These are phyloP conservation scores for Stevia rebaudiana DNA, from an alignment of 140 eudicot species.

Conservation along the genomic window DNA sequence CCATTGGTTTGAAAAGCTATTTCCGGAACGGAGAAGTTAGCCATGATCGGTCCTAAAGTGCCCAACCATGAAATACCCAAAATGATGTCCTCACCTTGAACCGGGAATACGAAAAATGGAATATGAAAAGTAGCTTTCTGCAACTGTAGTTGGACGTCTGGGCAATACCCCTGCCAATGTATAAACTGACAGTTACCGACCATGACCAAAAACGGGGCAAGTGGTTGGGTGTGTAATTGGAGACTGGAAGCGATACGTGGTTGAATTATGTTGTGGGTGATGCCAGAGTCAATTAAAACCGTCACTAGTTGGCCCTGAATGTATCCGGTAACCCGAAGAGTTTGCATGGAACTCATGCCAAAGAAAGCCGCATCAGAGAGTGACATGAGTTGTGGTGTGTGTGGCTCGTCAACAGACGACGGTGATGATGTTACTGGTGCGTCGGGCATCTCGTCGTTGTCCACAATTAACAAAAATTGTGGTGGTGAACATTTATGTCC, in stretches of 20 bases:
- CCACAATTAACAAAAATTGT: neutral
- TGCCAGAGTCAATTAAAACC: neutral
- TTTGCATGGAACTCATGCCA: neutral
- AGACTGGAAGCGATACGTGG: neutral
- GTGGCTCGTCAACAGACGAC: too few relatives aligned
- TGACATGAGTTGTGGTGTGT: neutral
- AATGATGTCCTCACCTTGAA: too few relatives aligned
- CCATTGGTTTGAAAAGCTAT: too few relatives aligned
- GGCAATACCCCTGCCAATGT: neutral
- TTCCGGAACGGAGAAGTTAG: too few relatives aligned
- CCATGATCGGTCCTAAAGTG: too few relatives aligned
- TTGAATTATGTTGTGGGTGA: slow-evolving; percentile 1
- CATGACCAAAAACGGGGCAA: neutral
- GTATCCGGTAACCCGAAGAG: neutral
- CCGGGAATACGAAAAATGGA: neutral
- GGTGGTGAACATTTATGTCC: neutral
- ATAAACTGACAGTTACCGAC: neutral
- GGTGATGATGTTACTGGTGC: too few relatives aligned
- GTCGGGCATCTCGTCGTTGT: neutral
- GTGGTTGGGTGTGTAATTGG: neutral
- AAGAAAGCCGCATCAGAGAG: neutral
- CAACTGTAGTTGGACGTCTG: neutral
- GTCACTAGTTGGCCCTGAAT: neutral
- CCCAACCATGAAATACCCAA: too few relatives aligned
- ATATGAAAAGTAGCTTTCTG: neutral